Conservation (phyloP, 768 basidiomycete species). For the Arthromyces matolae region DNA sequence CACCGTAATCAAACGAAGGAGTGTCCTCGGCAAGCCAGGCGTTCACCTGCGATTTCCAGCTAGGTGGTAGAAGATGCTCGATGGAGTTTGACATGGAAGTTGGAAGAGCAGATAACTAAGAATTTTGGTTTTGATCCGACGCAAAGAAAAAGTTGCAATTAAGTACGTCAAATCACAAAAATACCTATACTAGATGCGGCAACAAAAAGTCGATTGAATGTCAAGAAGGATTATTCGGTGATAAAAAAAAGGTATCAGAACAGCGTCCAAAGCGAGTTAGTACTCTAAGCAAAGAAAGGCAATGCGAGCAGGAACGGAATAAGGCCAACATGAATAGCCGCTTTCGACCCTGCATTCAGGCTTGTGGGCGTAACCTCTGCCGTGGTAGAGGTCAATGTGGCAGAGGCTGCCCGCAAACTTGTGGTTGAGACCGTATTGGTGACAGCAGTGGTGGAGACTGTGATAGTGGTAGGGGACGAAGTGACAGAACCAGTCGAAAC, state of each 20-base stretch:
- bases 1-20: conserved; percentile 95
- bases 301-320: conserved; percentile 25
- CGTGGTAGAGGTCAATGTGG: not conserved
- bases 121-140: too few species aligned
- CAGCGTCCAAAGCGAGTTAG: too few species aligned
- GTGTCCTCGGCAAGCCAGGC: conserved; percentile 91
- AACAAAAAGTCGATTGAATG: too few species aligned
- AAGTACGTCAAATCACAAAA: too few species aligned
- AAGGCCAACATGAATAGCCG: conserved; percentile 21
- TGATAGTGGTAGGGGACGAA: not conserved
- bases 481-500: conserved; percentile 13
- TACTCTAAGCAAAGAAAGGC: conserved; percentile 12
- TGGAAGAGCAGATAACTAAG: too few species aligned
- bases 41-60: conserved; percentile 81
- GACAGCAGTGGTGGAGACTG: not conserved
- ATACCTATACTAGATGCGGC: too few species aligned
- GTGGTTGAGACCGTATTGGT: not conserved
- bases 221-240: too few species aligned
- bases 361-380: too few species aligned
- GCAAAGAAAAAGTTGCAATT: too few species aligned
- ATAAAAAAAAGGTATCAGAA: not conserved
- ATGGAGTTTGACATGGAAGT: conserved; percentile 33
- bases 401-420: not conserved
- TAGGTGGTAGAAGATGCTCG: conserved; percentile 84
- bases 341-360: conserved; percentile 4